Percentiles rank a stretch among this genome's conserved stretches.
phyloP scores from a whole-genome alignment of 768 basidiomycete species.

The Tylopilus sp. region DNA sequence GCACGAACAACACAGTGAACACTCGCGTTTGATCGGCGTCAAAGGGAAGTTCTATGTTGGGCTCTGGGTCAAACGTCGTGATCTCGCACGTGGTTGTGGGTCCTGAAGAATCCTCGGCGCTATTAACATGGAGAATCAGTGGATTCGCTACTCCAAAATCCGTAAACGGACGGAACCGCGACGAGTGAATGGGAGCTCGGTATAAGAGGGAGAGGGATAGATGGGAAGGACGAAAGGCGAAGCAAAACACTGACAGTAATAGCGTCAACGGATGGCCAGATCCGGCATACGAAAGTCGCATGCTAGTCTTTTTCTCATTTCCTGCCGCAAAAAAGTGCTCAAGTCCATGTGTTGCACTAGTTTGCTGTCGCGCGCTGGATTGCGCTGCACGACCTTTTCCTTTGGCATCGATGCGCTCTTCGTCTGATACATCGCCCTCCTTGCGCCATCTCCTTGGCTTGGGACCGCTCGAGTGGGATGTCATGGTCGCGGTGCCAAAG shows the following conservation, averaged over 20 bases:
- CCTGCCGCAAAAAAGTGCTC: slow-evolving; percentile 54
- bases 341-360: slow-evolving; percentile 30
- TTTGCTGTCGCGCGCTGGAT: slow-evolving; percentile 19
- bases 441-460: slow-evolving; percentile 50
- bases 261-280: slow-evolving; percentile 74
- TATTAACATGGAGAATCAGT: slow-evolving; percentile 23
- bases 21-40: slow-evolving; percentile 59
- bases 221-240: not conserved
- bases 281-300: slow-evolving; percentile 82
- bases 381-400: slow-evolving; percentile 17
- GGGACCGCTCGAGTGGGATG: slow-evolving; percentile 25
- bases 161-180: not conserved
- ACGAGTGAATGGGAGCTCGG: not conserved
- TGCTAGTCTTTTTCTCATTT: slow-evolving; percentile 68
- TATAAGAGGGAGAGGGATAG: not conserved
- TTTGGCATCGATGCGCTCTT: slow-evolving; percentile 34
- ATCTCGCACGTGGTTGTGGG: slow-evolving; percentile 88
- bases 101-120: slow-evolving; percentile 74
- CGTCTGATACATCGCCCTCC: slow-evolving; percentile 46
- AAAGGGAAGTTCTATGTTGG: slow-evolving; percentile 76
- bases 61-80: slow-evolving; percentile 80
- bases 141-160: not conserved
- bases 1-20: not conserved
- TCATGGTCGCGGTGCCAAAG: slow-evolving; percentile 71
- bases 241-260: slow-evolving; percentile 58